Conservation (phyloP, 169 alveolate species). For the Cryptosporidium canis region DNA sequence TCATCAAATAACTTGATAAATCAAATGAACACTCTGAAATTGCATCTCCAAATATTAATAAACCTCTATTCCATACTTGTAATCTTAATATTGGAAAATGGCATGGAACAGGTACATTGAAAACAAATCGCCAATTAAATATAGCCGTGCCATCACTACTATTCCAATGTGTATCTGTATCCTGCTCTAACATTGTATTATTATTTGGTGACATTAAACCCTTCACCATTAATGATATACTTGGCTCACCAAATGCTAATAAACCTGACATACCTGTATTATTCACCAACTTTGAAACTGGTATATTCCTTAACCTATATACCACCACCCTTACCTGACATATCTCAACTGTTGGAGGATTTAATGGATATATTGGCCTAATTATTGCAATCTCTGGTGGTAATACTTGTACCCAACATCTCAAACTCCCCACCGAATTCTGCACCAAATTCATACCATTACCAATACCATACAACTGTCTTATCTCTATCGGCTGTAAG, state of each 20-base stretch:
- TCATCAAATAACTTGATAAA: constrained; percentile 60
- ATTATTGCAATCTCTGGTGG: constrained; percentile 67
- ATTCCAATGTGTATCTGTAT: constrained; percentile 90
- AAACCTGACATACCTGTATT: constrained; percentile 50
- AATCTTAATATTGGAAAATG: constrained; percentile 84
- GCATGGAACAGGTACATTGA: constrained; percentile 85
- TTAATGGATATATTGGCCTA: constrained; percentile 66
- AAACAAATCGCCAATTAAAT: constrained; percentile 90
- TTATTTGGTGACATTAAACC: constrained; percentile 72
- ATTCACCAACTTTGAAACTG: constrained; percentile 48
- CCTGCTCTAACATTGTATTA: constrained; percentile 43
- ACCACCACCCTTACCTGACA: constrained; percentile 69
- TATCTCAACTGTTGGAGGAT: constrained; percentile 67
- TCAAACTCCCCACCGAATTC: constrained; percentile 58
- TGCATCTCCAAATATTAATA: constrained; percentile 71
- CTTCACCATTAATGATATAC: constrained; percentile 64
- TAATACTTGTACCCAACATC: constrained; percentile 71
- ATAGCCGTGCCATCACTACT: constrained; percentile 88
- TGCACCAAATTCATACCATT: constrained; percentile 6
- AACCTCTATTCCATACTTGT: constrained; percentile 79
- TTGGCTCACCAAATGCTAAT: constrained; percentile 66
- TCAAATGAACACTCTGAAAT: constrained; percentile 66
- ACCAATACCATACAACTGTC: constrained; percentile 28
- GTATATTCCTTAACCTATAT: constrained; percentile 59
- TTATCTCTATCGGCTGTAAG: constrained; percentile 53